These are phyloP conservation scores for Backusella tuberculispora DNA, from an alignment of 192 early-diverging fungal genomes.

Conservation along the genomic window DNA sequence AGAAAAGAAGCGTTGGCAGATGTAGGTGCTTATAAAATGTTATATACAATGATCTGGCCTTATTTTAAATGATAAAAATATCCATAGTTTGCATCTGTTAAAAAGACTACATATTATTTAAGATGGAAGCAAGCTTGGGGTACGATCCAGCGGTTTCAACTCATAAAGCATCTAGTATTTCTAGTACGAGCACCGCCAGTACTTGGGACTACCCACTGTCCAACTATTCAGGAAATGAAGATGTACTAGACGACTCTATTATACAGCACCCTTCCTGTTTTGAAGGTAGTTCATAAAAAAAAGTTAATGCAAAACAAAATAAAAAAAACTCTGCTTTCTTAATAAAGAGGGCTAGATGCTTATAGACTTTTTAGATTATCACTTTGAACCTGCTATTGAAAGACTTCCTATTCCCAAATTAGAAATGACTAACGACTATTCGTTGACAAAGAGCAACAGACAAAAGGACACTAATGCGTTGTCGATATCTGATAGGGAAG, in stretches of 20 bases:
- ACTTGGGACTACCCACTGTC: slow-evolving; percentile 19
- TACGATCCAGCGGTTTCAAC: slow-evolving; percentile 23
- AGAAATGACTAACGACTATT: neutral
- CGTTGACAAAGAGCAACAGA: neutral
- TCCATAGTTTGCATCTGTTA: slow-evolving; percentile 4
- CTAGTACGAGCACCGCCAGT: slow-evolving; percentile 22
- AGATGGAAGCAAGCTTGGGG: slow-evolving; percentile 18
- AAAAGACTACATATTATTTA: slow-evolving; percentile 10
- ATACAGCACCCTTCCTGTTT: slow-evolving; percentile 14
- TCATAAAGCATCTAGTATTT: slow-evolving; percentile 31
- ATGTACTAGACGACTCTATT: neutral
- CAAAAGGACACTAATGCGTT: neutral
- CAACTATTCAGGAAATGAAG: slow-evolving; percentile 21
- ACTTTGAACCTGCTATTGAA: slow-evolving; percentile 28
- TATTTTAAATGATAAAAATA: neutral
- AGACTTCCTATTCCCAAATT: neutral
- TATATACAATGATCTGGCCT: neutral
- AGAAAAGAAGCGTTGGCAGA: neutral
- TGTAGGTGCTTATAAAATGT: neutral
- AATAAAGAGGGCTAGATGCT: neutral
- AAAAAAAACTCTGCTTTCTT: neutral
- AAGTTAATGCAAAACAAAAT: neutral
- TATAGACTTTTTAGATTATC: slow-evolving; percentile 8
- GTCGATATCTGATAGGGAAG: slow-evolving; percentile 36
- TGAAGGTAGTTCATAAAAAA: slow-evolving; percentile 24